Conservation (phyloP, 2,329 filamentous ascomycete species). For the Clonostachys chloroleuca region DNA sequence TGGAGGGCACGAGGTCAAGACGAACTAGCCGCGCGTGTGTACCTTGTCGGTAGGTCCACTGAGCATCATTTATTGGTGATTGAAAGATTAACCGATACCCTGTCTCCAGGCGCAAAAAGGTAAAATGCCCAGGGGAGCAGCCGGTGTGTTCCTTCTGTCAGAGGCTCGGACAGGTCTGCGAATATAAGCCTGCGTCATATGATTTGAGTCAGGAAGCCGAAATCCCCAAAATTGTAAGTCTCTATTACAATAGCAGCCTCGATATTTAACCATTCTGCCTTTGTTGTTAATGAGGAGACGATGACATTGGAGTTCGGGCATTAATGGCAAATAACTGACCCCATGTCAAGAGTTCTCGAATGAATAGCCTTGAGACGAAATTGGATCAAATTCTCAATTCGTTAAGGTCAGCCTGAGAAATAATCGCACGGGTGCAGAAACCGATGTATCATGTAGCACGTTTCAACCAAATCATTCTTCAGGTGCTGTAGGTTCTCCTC, state of each 20-base stretch:
- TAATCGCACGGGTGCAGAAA: no score
- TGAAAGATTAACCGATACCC: no score
- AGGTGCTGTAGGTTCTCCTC: no score
- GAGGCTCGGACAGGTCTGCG: constrained; percentile 39
- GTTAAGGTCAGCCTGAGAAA: no score
- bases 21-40: no score
- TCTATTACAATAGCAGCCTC: constrained; percentile 22
- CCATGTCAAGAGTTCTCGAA: constrained; percentile 12
- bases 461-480: no score
- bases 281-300: no score
- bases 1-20: no score
- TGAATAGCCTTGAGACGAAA: constrained; percentile 3
- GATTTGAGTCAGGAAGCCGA: neutral
- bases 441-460: no score
- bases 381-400: no score
- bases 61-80: no score
- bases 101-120: constrained; percentile 39
- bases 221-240: constrained; percentile 1
- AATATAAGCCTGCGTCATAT: constrained; percentile 21
- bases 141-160: constrained; percentile 42
- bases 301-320: constrained; percentile 10
- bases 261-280: neutral
- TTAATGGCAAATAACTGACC: constrained; percentile 24
- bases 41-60: no score
- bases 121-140: constrained; percentile 43